These are phyloP conservation scores for Globisporangium rhizosaccharum DNA, from an alignment of 352 stramenopile species.

Conservation along the genomic window DNA sequence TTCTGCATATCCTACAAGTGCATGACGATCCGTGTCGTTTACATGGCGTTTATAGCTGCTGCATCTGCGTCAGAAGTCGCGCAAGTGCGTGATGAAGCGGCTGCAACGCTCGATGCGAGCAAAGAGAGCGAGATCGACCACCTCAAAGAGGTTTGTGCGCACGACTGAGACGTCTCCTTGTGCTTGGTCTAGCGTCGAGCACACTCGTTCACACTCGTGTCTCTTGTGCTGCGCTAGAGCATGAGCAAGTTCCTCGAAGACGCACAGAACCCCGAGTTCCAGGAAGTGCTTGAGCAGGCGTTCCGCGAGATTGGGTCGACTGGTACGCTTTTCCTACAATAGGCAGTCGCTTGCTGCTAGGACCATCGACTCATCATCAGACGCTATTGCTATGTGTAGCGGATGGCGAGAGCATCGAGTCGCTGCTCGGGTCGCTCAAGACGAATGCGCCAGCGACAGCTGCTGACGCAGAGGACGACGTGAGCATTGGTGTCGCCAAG, in stretches of 20 bases:
- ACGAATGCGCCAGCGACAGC: constrained; percentile 5
- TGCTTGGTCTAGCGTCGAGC: not conserved
- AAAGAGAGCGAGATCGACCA: constrained; percentile 51
- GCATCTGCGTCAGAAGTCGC: constrained; percentile 26
- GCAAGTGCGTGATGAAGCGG: constrained; percentile 37
- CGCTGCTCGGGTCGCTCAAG: constrained; percentile 59
- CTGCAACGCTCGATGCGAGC: constrained; percentile 36
- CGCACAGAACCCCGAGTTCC: constrained; percentile 83
- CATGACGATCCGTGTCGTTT: not conserved
- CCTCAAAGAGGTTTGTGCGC: constrained; percentile 45
- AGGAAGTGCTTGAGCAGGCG: constrained; percentile 81
- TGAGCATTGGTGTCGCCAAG: constrained; percentile 78
- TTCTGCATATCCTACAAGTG: not conserved
- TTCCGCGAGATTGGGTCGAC: constrained; percentile 78
- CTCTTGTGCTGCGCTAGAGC: constrained; percentile 30
- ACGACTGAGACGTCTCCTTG: not conserved
- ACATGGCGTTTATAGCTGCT: constrained; percentile 7
- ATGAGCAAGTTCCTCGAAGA: constrained; percentile 85
- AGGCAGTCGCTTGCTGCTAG: not conserved
- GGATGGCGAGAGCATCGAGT: constrained; percentile 63
- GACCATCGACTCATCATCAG: constrained; percentile 5
- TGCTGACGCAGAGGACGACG: constrained; percentile 54
- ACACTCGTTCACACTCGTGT: not conserved
- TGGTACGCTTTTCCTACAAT: constrained; percentile 21
- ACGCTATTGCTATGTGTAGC: constrained; percentile 18